phyloP scores from a whole-genome alignment of 164 flowering plant species.

The Macadamia integrifolia region DNA sequence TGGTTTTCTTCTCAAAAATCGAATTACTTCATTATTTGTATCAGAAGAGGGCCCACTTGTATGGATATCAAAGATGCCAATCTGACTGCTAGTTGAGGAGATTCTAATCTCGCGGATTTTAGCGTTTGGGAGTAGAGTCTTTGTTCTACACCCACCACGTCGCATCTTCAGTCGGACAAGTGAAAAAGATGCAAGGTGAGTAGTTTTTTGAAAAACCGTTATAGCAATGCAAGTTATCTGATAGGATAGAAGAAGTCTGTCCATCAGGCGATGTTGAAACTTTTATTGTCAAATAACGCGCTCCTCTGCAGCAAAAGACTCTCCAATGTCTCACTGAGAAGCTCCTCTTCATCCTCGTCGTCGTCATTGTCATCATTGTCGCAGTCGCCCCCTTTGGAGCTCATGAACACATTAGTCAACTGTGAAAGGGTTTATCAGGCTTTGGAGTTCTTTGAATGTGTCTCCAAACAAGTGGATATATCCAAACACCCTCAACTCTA shows the following conservation, averaged over 20 bases:
- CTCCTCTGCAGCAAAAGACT: constrained; percentile 1
- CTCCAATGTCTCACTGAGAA: constrained; percentile 1
- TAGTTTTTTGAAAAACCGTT: neutral
- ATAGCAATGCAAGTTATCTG: constrained; percentile 1
- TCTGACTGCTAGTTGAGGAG: no score
- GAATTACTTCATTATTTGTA: no score
- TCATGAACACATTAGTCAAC: constrained; percentile 27
- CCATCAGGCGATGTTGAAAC: constrained; percentile 18
- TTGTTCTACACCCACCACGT: neutral
- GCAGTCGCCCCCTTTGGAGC: constrained; percentile 13
- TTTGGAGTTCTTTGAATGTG: constrained; percentile 34
- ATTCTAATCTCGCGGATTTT: no score
- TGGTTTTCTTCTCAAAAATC: no score
- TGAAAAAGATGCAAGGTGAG: neutral
- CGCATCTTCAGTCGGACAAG: neutral
- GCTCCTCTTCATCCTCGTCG: constrained; percentile 14
- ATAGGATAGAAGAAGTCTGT: neutral
- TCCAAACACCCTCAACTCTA: constrained; percentile 25
- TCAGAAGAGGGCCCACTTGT: no score
- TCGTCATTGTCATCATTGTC: constrained; percentile 10
- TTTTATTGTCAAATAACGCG: constrained; percentile 16
- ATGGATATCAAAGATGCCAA: no score
- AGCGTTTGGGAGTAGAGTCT: neutral
- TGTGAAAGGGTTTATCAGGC: constrained; percentile 32
- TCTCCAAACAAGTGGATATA: constrained; percentile 11